Base-by-base conservation (phyloP, 2,329 filamentous ascomycete species). In the Colletotrichum sp. region DNA sequence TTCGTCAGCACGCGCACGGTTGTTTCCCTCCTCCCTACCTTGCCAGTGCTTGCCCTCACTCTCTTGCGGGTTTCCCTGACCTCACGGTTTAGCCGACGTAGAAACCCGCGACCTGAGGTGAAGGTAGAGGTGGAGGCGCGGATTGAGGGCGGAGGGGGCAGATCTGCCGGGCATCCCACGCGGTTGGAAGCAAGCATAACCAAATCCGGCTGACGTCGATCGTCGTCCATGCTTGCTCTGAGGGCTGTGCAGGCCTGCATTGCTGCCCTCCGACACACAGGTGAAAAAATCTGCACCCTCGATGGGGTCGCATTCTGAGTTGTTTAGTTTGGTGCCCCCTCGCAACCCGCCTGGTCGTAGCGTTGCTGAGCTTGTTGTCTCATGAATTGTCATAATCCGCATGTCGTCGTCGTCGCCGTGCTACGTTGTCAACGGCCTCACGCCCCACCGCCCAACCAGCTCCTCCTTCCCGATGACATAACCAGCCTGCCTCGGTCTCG, bases 1-100 rank as follows among this genome's bases (percentile, higher is more conserved):
- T 76, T 76, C 74, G 71, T 74, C 59, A 66, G 28, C 16, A 15
- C 15, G 57, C 64, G 74, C 74, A 76, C 74, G 74, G 74, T 39
- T 60, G 70, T 74, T 66, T 74, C 28, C 59, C 18, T 59, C 8
- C 57, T 43, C 28, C 15, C 43, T 52, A 3, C n/a, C n/a, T 52
- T 52, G 36, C 15, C 16, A 18, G 16, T 39, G 36, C 36, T 18
- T 39, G 43, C n/a, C 6, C n/a, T 52, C n/a, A 52, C 43, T 0
- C n/a, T 52, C 43, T 52, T 52, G 43, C 43, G 10, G 43, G n/a
- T 52, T 63, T 21, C 18, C 30, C 1, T 21, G 32, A 21, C 59
- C 59, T 64, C 32, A 64, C 28, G 57, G 57, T 63, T 65, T 55
- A 43, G 36, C 68, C 52, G 55, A 48, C 28, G 32, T 21, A 48